Evolutionary conservation across 768 basidiomycete species (phyloP).

Genomic region (Cystofilobasidium macerans): DNA sequence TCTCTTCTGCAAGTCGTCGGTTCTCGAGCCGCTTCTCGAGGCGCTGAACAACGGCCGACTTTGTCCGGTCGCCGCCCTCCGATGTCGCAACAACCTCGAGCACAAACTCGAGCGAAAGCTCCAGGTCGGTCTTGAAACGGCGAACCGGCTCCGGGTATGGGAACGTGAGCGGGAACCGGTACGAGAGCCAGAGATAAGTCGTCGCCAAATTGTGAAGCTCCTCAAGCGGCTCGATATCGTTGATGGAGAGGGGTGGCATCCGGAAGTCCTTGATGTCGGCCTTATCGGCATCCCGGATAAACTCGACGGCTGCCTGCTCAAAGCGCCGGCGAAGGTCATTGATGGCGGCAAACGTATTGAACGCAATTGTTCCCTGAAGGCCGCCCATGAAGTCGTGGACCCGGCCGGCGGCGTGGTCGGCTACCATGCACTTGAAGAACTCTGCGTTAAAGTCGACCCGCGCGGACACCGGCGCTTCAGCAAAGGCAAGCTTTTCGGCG

Average conservation of each 20-base stretch:
- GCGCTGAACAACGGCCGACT: background rate
- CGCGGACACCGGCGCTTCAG: conserved; percentile 36
- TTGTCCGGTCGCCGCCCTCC: background rate
- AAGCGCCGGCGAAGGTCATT: background rate
- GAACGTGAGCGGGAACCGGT: conserved; percentile 59
- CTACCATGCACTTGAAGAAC: conserved; percentile 40
- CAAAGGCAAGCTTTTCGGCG: conserved; percentile 36
- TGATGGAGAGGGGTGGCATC: background rate
- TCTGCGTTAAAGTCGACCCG: conserved; percentile 34
- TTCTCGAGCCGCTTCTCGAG: conserved; percentile 4
- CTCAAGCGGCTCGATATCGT: conserved; percentile 47
- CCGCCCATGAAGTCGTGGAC: conserved; percentile 38
- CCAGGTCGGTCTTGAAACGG: conserved; percentile 43
- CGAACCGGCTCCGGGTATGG: conserved; percentile 46
- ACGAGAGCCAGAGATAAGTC: conserved; percentile 73
- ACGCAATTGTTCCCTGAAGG: background rate
- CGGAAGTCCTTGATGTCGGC: conserved; percentile 7
- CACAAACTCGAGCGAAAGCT: conserved; percentile 15
- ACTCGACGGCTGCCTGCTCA: conserved; percentile 26
- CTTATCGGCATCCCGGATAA: conserved; percentile 29
- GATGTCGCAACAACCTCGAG: conserved; percentile 8
- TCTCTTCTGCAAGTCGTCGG: background rate
- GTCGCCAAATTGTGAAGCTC: conserved; percentile 63
- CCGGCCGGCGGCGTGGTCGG: conserved; percentile 41
- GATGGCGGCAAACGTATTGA: background rate